Percentiles rank a stretch among this genome's conserved stretches.
phyloP scores from a whole-genome alignment of 306 rosid genomes.

The Arachis stenosperma region DNA sequence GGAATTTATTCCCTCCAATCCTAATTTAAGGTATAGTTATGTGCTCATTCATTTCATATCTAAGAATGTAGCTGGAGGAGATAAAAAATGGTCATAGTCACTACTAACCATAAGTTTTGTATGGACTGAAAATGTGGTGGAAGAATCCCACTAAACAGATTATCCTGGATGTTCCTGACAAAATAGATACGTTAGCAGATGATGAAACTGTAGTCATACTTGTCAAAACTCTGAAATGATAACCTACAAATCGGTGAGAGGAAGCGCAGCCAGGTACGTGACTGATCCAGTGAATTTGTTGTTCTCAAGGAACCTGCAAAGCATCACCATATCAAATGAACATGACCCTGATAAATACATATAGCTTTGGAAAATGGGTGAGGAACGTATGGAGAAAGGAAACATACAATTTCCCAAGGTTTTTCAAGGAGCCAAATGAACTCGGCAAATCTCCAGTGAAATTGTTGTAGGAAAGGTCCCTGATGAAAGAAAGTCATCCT shows the following conservation, averaged over 20 bases:
- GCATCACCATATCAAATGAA: conserved; percentile 31
- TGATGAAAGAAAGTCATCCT: conserved; percentile 38
- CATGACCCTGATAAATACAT: conserved; percentile 1
- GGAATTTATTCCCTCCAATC: conserved; percentile 84
- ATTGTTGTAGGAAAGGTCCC: conserved; percentile 87
- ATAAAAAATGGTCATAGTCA: conserved; percentile 21
- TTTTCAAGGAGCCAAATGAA: conserved; percentile 79
- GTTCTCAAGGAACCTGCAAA: conserved; percentile 74
- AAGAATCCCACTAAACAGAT: conserved; percentile 84
- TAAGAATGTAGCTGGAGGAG: conserved; percentile 10
- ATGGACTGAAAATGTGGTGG: conserved; percentile 74
- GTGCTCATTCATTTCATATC: conserved; percentile 9
- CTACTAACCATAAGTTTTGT: conserved; percentile 80
- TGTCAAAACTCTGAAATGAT: conserved; percentile 11
- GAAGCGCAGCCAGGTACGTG: conserved; percentile 75
- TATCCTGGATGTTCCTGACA: conserved; percentile 78
- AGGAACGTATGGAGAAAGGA: conserved; percentile 20
- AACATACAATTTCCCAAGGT: conserved; percentile 68
- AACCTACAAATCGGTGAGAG: conserved; percentile 78
- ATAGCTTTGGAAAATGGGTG: conserved; percentile 20
- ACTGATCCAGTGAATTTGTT: conserved; percentile 91
- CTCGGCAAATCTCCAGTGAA: conserved; percentile 92
- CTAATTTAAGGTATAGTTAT: conserved; percentile 44
- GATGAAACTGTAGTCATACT: conserved; percentile 13
- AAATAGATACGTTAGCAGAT: conserved; percentile 37